A percentile compares a stretch with the other conserved stretches of the same genome.
phyloP scores from a whole-genome alignment of 768 basidiomycete species.

The Trametes gibbosa region DNA sequence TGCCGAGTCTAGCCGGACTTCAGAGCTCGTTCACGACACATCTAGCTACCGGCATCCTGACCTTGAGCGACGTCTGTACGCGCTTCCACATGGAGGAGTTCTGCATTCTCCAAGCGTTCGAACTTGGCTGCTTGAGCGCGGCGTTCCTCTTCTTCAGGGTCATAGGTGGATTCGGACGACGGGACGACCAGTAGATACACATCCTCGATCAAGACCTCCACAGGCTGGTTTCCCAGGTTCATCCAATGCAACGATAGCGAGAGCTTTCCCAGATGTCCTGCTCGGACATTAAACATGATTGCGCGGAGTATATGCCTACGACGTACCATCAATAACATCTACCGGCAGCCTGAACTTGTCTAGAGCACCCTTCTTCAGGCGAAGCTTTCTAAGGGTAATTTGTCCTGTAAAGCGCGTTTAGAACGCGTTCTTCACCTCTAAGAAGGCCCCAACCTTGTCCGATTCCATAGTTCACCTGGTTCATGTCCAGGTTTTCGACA shows the following conservation, averaged over 20 bases:
- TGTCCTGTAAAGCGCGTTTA: constrained; percentile 48
- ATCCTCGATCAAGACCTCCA: constrained; percentile 89
- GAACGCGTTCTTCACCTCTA: neutral
- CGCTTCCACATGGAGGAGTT: constrained; percentile 68
- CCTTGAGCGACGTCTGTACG: constrained; percentile 52
- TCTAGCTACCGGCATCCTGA: constrained; percentile 24
- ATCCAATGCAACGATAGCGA: constrained; percentile 87
- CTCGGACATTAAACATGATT: neutral
- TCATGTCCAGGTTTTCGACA: constrained; percentile 93
- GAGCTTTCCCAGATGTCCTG: constrained; percentile 84
- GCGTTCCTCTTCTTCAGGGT: constrained; percentile 82
- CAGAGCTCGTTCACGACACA: constrained; percentile 4
- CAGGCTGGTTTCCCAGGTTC: constrained; percentile 85
- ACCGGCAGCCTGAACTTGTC: constrained; percentile 96
- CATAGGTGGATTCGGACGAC: constrained; percentile 59
- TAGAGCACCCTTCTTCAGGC: constrained; percentile 87
- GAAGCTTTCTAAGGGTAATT: constrained; percentile 74
- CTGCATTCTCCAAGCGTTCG: constrained; percentile 86
- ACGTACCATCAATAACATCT: constrained; percentile 85
- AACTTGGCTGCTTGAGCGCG: constrained; percentile 83
- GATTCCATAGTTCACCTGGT: constrained; percentile 92
- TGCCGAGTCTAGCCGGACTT: constrained; percentile 42
- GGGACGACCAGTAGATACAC: constrained; percentile 93
- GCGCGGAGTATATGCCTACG: neutral
- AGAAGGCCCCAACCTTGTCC: constrained; percentile 58